Conservation (phyloP, 805 yeast species). For the Candida piceae region DNA sequence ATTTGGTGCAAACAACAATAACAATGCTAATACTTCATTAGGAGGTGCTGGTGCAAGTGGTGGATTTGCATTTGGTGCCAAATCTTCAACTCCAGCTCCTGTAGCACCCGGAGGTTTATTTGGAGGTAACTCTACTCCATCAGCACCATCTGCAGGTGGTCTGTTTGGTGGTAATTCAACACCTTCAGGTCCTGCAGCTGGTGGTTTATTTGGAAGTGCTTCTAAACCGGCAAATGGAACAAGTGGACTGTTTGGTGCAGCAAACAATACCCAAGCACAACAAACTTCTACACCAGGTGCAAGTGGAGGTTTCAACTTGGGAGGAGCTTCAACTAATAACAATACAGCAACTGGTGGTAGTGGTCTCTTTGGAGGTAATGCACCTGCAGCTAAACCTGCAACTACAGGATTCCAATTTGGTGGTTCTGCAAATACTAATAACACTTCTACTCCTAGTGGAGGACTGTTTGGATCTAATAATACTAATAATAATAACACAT, state of each 20-base stretch:
- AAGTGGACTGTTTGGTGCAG: constrained; percentile 5
- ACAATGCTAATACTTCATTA: background rate
- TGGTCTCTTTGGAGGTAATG: constrained; percentile 8
- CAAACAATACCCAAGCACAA: constrained; percentile 3
- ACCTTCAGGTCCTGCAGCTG: constrained; percentile 5
- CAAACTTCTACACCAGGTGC: constrained; percentile 7
- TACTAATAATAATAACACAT: constrained; percentile 12
- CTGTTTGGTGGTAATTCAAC: background rate
- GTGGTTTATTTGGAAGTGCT: constrained; percentile 2
- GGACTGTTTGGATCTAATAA: constrained; percentile 21
- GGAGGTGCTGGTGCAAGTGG: background rate
- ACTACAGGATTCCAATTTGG: constrained; percentile 16
- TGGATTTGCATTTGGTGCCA: constrained; percentile 4
- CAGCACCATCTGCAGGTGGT: constrained; percentile 13
- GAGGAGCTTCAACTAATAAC: background rate
- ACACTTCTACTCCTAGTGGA: constrained; percentile 14
- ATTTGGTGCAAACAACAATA: constrained; percentile 12
- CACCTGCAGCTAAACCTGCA: constrained; percentile 13
- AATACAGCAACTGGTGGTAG: constrained; percentile 1
- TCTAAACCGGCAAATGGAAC: constrained; percentile 7
- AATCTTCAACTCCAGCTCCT: constrained; percentile 2
- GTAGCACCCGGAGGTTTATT: constrained; percentile 1
- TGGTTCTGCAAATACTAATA: background rate
- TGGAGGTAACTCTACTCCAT: constrained; percentile 4
- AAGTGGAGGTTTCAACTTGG: constrained; percentile 14